Base-by-base conservation (phyloP, 2,329 filamentous ascomycete genomes). In the Aureobasidium sp. region DNA sequence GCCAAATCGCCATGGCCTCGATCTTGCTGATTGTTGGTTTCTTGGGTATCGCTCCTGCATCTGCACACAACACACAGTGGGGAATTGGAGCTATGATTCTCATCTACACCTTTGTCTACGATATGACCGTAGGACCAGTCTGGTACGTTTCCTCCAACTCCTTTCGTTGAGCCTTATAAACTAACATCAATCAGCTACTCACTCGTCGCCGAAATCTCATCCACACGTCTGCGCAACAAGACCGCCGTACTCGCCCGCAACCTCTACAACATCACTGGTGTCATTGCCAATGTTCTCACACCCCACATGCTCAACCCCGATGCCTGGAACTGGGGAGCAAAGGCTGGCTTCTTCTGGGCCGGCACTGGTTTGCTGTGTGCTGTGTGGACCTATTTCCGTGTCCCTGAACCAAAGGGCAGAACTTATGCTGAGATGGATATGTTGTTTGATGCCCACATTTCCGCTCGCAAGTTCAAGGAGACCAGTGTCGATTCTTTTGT, bases 51-150 rank as follows among this genome's bases (percentile, higher is more conserved):
- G 47, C 47, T 1, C 53, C 53, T n/a, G 9, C 7, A 11, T 32
- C 11, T 39, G 63, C 63, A 45, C 45, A 36, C 8, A 65, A 64
- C 13, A 65, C 66, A 1, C 63, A 67, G n/a, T 69, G 67, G 68
- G 68, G 53, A 27, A 67, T 70, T n/a, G 68, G 64, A 21, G 54
- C 65, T 7, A 61, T 70, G 58, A 45, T 70, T 16, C 37, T 70
- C 13, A 48, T 69, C 60, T 71, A 64, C 64, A 64, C 59, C 0
- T 79, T 83, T 59, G 72, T 79, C 2, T 85, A 84, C 69, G 80
- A 81, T 71, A 75, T 80, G 60, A 80, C 80, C 1, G 76, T 84
- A 13, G 83, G 82, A 34, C 63, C 63, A 21, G 60, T 62, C 15
- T 53, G 49, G 45, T 48, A 32, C n/a, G 45, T 48, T 7, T 2